Conservation (phyloP, 169 alveolate species). For the Babesia divergens region DNA sequence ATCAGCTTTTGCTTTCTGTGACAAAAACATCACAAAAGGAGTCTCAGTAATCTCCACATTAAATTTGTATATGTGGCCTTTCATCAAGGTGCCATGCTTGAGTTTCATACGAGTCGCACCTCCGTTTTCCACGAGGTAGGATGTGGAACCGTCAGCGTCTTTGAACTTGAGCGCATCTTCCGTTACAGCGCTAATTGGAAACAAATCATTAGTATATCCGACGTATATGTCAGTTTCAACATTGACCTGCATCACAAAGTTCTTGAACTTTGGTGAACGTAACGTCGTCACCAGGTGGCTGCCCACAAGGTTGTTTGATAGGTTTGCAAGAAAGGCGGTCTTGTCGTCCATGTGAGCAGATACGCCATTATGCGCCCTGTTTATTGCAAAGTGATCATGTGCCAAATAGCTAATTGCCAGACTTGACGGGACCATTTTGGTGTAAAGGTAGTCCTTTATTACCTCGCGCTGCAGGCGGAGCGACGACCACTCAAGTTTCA, state of each 20-base stretch:
- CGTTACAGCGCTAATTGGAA: conserved; percentile 8
- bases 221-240: conserved; percentile 65
- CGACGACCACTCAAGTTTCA: conserved; percentile 40
- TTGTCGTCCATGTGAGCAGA: conserved; percentile 54
- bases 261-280: conserved; percentile 28
- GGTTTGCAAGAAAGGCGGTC: conserved; percentile 54
- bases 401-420: conserved; percentile 66
- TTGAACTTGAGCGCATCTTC: conserved; percentile 14
- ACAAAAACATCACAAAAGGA: conserved; percentile 40
- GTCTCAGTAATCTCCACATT: conserved; percentile 28
- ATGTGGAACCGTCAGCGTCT: neutral
- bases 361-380: conserved; percentile 56
- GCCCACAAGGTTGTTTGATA: conserved; percentile 66
- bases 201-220: conserved; percentile 52
- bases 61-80: conserved; percentile 37
- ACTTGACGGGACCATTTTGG: conserved; percentile 44
- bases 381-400: conserved; percentile 63
- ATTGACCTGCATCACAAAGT: conserved; percentile 61
- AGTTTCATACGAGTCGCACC: neutral
- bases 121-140: conserved; percentile 7
- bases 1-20: conserved; percentile 3
- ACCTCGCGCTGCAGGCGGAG: conserved; percentile 17
- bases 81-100: conserved; percentile 16
- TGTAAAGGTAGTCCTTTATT: conserved; percentile 35
- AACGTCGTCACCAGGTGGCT: conserved; percentile 62